Percentiles rank a stretch among this genome's conserved stretches.
These are phyloP conservation scores for Pilasporangium apinafurcum DNA, from an alignment of 352 stramenopile genomes.

Conservation along the genomic window DNA sequence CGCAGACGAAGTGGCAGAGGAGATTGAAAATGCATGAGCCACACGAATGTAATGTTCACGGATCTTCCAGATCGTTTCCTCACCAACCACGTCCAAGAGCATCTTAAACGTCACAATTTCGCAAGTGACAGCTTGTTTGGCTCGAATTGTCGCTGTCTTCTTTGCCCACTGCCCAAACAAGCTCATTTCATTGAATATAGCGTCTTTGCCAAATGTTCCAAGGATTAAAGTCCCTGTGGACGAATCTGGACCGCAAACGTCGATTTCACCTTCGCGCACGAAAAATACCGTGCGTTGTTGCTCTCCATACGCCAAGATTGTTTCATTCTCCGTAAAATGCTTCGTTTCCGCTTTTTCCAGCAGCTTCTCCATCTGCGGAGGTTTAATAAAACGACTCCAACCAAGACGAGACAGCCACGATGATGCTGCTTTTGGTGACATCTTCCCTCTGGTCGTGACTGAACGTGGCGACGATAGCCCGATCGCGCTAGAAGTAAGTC, in stretches of 20 bases:
- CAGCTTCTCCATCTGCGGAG: conserved; percentile 6
- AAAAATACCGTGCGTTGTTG: conserved; percentile 35
- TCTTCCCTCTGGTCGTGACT: neutral
- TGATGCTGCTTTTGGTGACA: neutral
- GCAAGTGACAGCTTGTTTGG: conserved; percentile 21
- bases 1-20: neutral
- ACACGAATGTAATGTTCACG: conserved; percentile 35
- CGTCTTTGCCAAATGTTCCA: conserved; percentile 12
- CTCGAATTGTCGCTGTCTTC: conserved; percentile 30
- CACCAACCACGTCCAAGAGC: conserved; percentile 27
- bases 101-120: conserved; percentile 28
- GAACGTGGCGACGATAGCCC: neutral
- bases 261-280: conserved; percentile 29
- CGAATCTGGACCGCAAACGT: conserved; percentile 34
- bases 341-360: conserved; percentile 4
- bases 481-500: no score
- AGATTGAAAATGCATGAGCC: no score
- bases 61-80: conserved; percentile 17
- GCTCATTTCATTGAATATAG: conserved; percentile 50
- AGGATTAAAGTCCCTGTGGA: conserved; percentile 26
- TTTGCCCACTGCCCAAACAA: conserved; percentile 41
- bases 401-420: conserved; percentile 15
- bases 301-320: conserved; percentile 42
- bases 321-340: conserved; percentile 8
- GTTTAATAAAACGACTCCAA: conserved; percentile 2